A percentile compares a stretch with the other conserved stretches of the same genome.
Conservation (phyloP, 768 basidiomycete genomes). For the Lepiota subincarnata region DNA sequence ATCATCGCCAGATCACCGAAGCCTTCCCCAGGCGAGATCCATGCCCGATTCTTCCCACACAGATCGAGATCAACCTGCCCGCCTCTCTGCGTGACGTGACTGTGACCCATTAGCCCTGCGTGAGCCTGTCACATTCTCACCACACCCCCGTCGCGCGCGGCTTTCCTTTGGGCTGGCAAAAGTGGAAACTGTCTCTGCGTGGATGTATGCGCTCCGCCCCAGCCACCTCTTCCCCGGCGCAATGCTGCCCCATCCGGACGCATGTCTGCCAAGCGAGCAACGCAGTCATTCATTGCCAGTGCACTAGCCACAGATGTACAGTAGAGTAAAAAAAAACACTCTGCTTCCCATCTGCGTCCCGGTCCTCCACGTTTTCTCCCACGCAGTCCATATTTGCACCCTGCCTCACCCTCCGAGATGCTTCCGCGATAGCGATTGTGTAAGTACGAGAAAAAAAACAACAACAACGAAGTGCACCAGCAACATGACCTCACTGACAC, state of each 20-base stretch:
- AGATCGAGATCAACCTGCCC: conserved; percentile 22
- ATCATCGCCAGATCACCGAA: conserved; percentile 13
- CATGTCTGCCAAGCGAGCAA: not conserved
- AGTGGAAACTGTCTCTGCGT: too few species aligned
- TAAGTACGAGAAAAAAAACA: not conserved
- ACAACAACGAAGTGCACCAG: not conserved
- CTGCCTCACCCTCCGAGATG: conserved; percentile 13
- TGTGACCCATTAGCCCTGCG: conserved; percentile 1
- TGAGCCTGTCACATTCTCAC: conserved; percentile 9
- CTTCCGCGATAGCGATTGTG: conserved; percentile 9
- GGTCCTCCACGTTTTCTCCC: conserved; percentile 13
- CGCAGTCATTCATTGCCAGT: not conserved
- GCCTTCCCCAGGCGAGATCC: conserved; percentile 13
- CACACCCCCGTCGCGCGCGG: conserved; percentile 9
- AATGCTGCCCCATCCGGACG: conserved; percentile 7
- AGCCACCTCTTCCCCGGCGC: conserved; percentile 18
- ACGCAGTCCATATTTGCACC: conserved; percentile 13
- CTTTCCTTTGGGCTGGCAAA: too few species aligned
- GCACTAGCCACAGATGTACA: conserved; percentile 8
- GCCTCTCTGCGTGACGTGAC: conserved; percentile 7
- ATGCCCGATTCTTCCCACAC: conserved; percentile 16
- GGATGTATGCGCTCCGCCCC: conserved; percentile 20
- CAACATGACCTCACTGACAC: conserved; percentile 7
- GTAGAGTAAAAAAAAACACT: conserved; percentile 2
- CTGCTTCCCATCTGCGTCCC: conserved; percentile 10